phyloP scores from a whole-genome alignment of 169 alveolate species.

The Fabrea salina region DNA sequence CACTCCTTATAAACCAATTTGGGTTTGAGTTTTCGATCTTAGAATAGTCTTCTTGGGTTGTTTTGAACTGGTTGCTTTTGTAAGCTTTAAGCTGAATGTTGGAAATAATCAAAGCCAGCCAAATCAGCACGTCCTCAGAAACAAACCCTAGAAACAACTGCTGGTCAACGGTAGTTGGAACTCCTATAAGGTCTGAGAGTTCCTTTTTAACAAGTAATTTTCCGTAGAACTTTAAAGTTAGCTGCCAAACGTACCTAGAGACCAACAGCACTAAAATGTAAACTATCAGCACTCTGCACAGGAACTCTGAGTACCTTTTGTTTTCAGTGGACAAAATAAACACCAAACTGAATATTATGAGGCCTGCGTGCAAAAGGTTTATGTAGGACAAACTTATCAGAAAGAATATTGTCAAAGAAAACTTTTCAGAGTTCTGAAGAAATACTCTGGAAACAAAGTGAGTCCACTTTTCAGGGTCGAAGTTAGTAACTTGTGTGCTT shows the following conservation, averaged over 20 bases:
- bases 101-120: background rate
- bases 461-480: background rate
- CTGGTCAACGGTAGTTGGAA: background rate
- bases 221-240: background rate
- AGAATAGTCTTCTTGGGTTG: background rate
- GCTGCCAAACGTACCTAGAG: background rate
- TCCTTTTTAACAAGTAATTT: background rate
- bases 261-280: background rate
- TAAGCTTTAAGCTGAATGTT: background rate
- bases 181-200: background rate
- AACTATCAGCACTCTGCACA: conserved; percentile 1
- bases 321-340: background rate
- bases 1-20: background rate
- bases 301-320: background rate
- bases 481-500: background rate
- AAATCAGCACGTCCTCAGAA: background rate
- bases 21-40: background rate
- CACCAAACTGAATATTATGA: background rate
- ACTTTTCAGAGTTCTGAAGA: conserved; percentile 2
- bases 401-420: conserved; percentile 6
- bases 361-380: conserved; percentile 1
- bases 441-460: background rate
- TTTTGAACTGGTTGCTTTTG: background rate
- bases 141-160: background rate
- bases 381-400: conserved; percentile 7